A percentile compares a stretch with the other conserved stretches of the same genome.
Conservation (phyloP, 805 yeast species). For the Saccharomycopsis sp. region DNA sequence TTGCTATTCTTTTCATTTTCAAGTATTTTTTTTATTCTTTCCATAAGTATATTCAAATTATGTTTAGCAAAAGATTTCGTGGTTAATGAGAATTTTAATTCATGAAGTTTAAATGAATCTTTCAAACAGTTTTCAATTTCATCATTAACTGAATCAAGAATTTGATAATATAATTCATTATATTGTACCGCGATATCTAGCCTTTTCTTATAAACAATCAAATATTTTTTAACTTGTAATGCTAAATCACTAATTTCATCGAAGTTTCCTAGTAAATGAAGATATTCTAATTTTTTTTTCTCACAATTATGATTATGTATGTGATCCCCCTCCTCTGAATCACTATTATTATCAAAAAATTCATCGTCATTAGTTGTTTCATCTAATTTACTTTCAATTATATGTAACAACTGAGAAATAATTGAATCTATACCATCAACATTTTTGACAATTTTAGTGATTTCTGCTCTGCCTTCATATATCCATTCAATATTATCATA, state of each 20-base stretch:
- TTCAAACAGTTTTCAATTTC: constrained; percentile 27
- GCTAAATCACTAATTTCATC: constrained; percentile 27
- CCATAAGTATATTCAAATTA: background rate
- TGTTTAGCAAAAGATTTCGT: constrained; percentile 1
- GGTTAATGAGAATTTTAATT: constrained; percentile 25
- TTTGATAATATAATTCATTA: constrained; percentile 27
- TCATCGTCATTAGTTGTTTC: constrained; percentile 9
- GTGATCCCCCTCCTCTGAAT: background rate
- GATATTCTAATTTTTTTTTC: constrained; percentile 16
- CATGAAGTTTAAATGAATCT: constrained; percentile 23
- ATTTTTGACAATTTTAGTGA: constrained; percentile 23
- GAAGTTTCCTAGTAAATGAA: constrained; percentile 23
- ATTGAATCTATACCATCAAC: constrained; percentile 25
- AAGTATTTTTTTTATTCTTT: constrained; percentile 3
- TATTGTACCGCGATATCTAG: constrained; percentile 29
- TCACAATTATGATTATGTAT: constrained; percentile 9
- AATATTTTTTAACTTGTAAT: constrained; percentile 24
- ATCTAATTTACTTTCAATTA: constrained; percentile 23
- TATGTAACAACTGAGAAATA: constrained; percentile 24
- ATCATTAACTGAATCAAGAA: constrained; percentile 28
- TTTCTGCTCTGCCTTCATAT: constrained; percentile 25
- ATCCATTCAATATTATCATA: constrained; percentile 26
- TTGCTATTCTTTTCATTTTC: background rate
- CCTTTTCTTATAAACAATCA: constrained; percentile 24
- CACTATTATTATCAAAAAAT: constrained; percentile 8